Evolutionary conservation across 116 monocot genomes (phyloP).

Genomic region (Posidonia oceanica): DNA sequence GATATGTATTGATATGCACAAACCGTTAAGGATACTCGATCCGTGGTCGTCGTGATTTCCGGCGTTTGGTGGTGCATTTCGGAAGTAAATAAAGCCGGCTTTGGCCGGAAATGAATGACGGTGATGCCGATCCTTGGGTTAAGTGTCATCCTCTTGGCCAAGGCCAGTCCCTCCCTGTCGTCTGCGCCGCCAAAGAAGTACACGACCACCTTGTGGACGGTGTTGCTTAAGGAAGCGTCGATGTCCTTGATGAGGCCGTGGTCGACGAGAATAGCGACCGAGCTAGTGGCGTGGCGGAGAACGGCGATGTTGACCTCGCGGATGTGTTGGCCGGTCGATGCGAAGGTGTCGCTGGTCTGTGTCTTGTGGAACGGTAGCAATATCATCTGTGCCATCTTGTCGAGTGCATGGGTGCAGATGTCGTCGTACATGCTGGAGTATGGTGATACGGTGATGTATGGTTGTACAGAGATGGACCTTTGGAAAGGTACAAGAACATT

Average conservation of each 20-base stretch:
- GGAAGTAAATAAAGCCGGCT: neutral
- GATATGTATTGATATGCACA: no score
- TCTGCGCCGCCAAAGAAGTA: slow-evolving; percentile 36
- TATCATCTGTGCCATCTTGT: slow-evolving; percentile 25
- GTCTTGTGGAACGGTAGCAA: slow-evolving; percentile 29
- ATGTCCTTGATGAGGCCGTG: slow-evolving; percentile 20
- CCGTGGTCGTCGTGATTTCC: no score
- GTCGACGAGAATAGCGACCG: slow-evolving; percentile 30
- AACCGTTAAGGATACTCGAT: no score
- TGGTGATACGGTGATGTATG: slow-evolving; percentile 17
- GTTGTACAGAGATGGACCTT: slow-evolving; percentile 8
- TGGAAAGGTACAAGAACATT: neutral
- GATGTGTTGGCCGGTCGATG: slow-evolving; percentile 13
- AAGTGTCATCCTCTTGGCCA: slow-evolving; percentile 14
- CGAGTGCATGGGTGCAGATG: slow-evolving; percentile 29
- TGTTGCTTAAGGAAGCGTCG: slow-evolving; percentile 11
- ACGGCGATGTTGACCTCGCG: slow-evolving; percentile 22
- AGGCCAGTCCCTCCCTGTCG: slow-evolving; percentile 30
- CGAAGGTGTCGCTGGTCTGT: slow-evolving; percentile 14
- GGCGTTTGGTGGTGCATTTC: no score
- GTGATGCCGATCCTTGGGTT: slow-evolving; percentile 7
- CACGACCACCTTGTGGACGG: slow-evolving; percentile 14
- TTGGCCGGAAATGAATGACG: slow-evolving; percentile 9
- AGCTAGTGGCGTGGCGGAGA: slow-evolving; percentile 33
- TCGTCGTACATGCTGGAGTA: slow-evolving; percentile 35